Base-by-base conservation (phyloP, 2,329 filamentous ascomycete genomes). In the Macrophomina tecta region DNA sequence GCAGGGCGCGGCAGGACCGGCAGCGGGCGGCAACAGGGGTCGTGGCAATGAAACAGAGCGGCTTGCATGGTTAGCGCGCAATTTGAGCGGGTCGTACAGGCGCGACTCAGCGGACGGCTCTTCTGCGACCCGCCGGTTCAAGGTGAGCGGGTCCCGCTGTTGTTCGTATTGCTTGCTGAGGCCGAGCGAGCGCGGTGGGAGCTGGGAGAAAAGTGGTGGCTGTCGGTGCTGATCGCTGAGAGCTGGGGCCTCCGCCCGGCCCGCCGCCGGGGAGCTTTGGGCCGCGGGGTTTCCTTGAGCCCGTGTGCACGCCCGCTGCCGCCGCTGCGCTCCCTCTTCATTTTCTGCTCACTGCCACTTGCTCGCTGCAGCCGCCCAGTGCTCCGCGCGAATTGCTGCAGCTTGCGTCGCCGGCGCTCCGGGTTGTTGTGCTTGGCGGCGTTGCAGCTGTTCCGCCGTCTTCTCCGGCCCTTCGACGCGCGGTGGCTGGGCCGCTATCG, bases 11-110 rank as follows among this genome's bases (percentile, higher is more conserved):
- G 51, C 30, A 36, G 51, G 12, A 3, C 52, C 55, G 56, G 58
- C 45, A 62, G 58, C 58, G 58, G 58, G 45, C 49, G 16, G 12
- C 42, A 38, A 36, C 56, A 30, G n/a, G 56, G 56, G 14, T 61
- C 14, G 3, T 9, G 52, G 52, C 32, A 28, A 48, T 30, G 45
- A n/a, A n/a, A 62, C 38, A 45, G 32, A 49, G 32, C 58, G n/a
- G 28, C n/a, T 30, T 62, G 58, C 58, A 62, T 62, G 42, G 8
- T 9, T 48, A 49, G 58, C 58, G 58, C 58, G 45, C 58, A 51
- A 48, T 28, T 28, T 16, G n/a, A 32, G 40, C 58, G 58, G 45
- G 58, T 62, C 45, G 58, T 32, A 62, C 58, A 32, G 40, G 45
- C 5, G n/a, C 30, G 42, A 36, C 23, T 61, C 56, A 49, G 32